Conservation (phyloP, 768 basidiomycete species). For the Xerocomus potaroensis region DNA sequence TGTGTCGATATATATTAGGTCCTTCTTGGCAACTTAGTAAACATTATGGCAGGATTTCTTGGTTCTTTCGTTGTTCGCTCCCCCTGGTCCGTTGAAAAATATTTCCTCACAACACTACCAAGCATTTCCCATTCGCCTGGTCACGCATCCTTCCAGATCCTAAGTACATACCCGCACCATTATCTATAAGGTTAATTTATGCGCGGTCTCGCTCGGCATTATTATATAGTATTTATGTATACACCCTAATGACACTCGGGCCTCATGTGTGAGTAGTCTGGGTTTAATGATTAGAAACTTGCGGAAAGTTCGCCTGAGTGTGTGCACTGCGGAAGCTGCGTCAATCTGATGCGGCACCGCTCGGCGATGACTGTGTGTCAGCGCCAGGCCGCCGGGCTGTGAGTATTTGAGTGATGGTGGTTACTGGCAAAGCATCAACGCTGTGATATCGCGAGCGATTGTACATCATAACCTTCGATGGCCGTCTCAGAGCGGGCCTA, state of each 20-base stretch:
- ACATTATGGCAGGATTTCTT: conserved; percentile 78
- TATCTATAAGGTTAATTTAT: conserved; percentile 21
- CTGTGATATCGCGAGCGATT: background rate
- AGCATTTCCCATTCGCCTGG: conserved; percentile 55
- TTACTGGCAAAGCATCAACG: background rate
- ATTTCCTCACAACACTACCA: conserved; percentile 40
- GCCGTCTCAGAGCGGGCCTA: conserved; percentile 29
- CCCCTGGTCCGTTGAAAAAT: conserved; percentile 31
- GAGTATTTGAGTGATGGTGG: background rate
- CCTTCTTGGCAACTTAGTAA: too few relatives aligned
- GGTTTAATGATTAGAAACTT: background rate
- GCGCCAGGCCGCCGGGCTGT: background rate
- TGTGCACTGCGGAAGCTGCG: background rate
- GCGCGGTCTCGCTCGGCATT: background rate
- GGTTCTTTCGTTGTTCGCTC: conserved; percentile 42
- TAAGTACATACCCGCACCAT: conserved; percentile 13
- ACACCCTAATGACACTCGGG: conserved; percentile 10
- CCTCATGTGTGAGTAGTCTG: background rate
- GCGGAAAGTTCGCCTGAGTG: too few relatives aligned
- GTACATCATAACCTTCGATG: conserved; percentile 16
- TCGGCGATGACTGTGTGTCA: background rate
- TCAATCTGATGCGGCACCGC: background rate
- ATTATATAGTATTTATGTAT: conserved; percentile 4
- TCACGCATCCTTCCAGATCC: conserved; percentile 51
- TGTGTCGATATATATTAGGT: too few relatives aligned